Percentiles rank a stretch among this genome's conserved stretches.
Conservation (phyloP, 139 green algal species). For the Chlamydomonas incerta region DNA sequence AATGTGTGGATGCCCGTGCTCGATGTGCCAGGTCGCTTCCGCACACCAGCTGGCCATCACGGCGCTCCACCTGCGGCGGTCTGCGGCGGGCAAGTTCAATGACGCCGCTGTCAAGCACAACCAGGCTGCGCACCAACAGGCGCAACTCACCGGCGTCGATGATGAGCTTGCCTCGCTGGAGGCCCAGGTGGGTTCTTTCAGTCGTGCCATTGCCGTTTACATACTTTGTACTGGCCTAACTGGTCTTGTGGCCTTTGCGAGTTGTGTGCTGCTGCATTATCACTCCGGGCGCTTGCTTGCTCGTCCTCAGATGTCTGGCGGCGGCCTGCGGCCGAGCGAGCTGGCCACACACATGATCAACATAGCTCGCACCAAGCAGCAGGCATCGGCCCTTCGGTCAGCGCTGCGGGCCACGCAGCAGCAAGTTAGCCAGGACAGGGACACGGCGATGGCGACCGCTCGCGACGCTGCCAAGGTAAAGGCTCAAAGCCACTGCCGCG, state of each 20-base stretch:
- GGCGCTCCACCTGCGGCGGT: neutral
- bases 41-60: neutral
- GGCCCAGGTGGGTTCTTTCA: neutral
- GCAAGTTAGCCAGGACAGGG: neutral
- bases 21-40: neutral
- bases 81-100: neutral
- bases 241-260: too few species aligned
- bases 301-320: neutral
- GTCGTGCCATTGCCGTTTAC: too few species aligned
- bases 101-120: conserved; percentile 5
- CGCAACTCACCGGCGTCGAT: neutral
- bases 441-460: neutral
- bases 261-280: too few species aligned
- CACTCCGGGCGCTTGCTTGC: neutral
- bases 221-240: too few species aligned
- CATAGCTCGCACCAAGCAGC: conserved; percentile 18
- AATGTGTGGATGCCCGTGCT: too few species aligned
- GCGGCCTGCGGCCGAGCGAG: neutral
- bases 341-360: conserved; percentile 29
- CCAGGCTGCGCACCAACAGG: neutral
- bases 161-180: neutral
- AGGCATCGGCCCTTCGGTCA: neutral
- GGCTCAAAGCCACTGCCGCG: too few species aligned
- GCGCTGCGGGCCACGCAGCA: neutral
- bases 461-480: neutral